These are phyloP conservation scores for Kwoniella newhampshirensis DNA, from an alignment of 768 basidiomycete genomes.

Conservation along the genomic window DNA sequence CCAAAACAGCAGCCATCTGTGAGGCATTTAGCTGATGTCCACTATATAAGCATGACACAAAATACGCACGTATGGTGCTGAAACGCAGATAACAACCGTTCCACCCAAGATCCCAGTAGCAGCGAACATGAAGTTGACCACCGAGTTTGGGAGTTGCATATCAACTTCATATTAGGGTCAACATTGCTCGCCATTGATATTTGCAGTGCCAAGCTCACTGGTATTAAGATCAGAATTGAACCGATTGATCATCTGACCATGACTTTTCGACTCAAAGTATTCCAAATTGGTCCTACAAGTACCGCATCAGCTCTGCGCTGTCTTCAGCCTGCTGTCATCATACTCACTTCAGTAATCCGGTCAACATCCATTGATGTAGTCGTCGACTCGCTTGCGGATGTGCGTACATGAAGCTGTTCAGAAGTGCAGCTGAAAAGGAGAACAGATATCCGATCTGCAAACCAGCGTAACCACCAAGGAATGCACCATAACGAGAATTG, in stretches of 20 bases:
- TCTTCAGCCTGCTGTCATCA: too few relatives aligned
- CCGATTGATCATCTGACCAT: slow-evolving; percentile 29
- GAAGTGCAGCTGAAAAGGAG: slow-evolving; percentile 7
- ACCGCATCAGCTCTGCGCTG: not conserved
- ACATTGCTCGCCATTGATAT: too few relatives aligned
- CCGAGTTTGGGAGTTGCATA: slow-evolving; percentile 19
- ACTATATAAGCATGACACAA: not conserved
- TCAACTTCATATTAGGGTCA: slow-evolving; percentile 14
- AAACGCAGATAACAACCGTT: slow-evolving; percentile 14
- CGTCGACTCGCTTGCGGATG: slow-evolving; percentile 16
- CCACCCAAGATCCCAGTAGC: slow-evolving; percentile 9
- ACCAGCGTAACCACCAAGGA: slow-evolving; percentile 27
- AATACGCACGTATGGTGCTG: slow-evolving; percentile 18
- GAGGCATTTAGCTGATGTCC: not conserved
- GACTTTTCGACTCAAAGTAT: slow-evolving; percentile 9
- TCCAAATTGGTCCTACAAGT: slow-evolving; percentile 4
- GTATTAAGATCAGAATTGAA: slow-evolving; percentile 27
- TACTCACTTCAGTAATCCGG: slow-evolving; percentile 17
- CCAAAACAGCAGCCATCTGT: slow-evolving; percentile 25
- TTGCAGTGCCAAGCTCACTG: too few relatives aligned
- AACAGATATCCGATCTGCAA: slow-evolving; percentile 22
- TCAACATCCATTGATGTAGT: slow-evolving; percentile 19
- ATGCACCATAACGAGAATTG: slow-evolving; percentile 12
- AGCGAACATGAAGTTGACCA: slow-evolving; percentile 13
- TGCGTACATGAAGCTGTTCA: slow-evolving; percentile 13